phyloP scores from a whole-genome alignment of 1,284 basidiomycete species.

The Trametes hirsuta region DNA sequence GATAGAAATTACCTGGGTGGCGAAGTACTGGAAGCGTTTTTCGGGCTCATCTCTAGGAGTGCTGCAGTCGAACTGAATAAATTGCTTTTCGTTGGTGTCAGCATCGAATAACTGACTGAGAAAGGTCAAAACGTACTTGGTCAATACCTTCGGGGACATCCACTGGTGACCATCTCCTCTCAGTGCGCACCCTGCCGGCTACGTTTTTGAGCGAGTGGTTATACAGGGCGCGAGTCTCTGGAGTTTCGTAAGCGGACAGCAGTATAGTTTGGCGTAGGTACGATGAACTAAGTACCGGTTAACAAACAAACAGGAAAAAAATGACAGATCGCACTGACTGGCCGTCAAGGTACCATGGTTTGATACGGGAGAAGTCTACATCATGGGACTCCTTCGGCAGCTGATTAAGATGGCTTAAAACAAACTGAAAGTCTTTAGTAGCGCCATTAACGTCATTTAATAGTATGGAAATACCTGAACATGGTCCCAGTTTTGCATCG shows the following conservation, averaged over 20 bases:
- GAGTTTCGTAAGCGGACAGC: constrained; percentile 88
- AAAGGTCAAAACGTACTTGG: constrained; percentile 53
- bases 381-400: constrained; percentile 93
- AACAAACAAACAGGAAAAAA: neutral
- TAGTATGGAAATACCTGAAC: constrained; percentile 64
- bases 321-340: constrained; percentile 58
- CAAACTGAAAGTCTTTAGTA: constrained; percentile 58
- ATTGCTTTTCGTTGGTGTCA: constrained; percentile 50
- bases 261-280: constrained; percentile 90
- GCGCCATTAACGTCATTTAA: neutral
- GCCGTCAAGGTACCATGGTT: constrained; percentile 96
- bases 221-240: constrained; percentile 85
- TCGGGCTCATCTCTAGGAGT: constrained; percentile 85
- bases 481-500: constrained; percentile 99
- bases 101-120: neutral
- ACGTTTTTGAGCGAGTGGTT: constrained; percentile 79
- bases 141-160: constrained; percentile 80
- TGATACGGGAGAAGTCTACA: constrained; percentile 95
- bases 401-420: constrained; percentile 83
- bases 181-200: constrained; percentile 78
- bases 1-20: constrained; percentile 67
- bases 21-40: constrained; percentile 86
- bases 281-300: constrained; percentile 53
- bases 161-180: constrained; percentile 71
- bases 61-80: constrained; percentile 74